These are phyloP conservation scores for Paxillus ammoniavirescens DNA, from an alignment of 768 basidiomycete species.

Conservation along the genomic window DNA sequence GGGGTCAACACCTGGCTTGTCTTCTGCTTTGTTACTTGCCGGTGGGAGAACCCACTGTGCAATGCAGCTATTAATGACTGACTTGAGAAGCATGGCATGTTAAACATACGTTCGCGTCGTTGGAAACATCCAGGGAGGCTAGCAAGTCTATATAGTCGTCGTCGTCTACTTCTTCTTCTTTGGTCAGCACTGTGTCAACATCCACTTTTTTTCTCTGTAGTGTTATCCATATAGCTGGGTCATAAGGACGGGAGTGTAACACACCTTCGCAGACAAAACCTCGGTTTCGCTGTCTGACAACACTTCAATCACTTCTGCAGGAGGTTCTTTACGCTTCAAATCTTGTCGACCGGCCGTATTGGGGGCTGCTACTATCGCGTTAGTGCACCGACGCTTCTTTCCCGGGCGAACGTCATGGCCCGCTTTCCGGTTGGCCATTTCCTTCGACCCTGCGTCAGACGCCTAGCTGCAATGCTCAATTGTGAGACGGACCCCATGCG, in stretches of 20 bases:
- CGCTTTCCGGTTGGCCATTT: conserved; percentile 17
- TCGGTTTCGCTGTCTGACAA: conserved; percentile 32
- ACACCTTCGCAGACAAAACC: conserved; percentile 18
- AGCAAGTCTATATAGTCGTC: conserved; percentile 22
- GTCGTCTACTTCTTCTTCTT: conserved; percentile 13
- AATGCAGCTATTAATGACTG: conserved; percentile 2
- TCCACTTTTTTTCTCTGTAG: conserved; percentile 23
- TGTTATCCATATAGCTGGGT: background rate
- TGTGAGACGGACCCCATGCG: conserved; percentile 17
- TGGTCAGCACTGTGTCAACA: background rate
- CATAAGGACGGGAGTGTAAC: background rate
- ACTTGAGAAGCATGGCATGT: background rate
- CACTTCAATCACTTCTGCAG: conserved; percentile 23
- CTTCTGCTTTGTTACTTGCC: conserved; percentile 30
- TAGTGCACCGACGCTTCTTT: conserved; percentile 20
- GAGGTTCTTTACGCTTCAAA: conserved; percentile 23
- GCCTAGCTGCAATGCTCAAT: background rate
- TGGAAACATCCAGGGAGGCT: conserved; percentile 29
- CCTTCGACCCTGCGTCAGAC: conserved; percentile 21
- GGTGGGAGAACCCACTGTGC: conserved; percentile 27
- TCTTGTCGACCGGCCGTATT: conserved; percentile 6
- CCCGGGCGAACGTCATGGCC: conserved; percentile 7
- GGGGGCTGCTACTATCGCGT: conserved; percentile 16
- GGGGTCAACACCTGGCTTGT: conserved; percentile 5
- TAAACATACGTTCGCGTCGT: conserved; percentile 25